Percentiles rank a stretch among this genome's conserved stretches.
phyloP scores from a whole-genome alignment of 108 stramenopile genomes.

The Epithemia pelagica region DNA sequence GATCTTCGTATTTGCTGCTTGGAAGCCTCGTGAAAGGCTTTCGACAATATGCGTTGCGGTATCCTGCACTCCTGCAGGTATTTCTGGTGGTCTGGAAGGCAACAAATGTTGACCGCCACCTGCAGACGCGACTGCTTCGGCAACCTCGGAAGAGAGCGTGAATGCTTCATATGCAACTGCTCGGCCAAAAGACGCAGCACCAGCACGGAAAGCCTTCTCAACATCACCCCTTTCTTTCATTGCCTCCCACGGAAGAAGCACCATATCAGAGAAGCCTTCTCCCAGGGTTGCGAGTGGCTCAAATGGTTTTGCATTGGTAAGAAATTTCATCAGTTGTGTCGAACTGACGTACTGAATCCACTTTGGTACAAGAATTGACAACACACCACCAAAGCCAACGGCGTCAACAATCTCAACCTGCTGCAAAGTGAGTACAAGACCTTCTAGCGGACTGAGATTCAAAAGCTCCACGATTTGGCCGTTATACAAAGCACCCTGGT shows the following conservation, averaged over 20 bases:
- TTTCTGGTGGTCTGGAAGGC: constrained; percentile 45
- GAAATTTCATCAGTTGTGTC: constrained; percentile 81
- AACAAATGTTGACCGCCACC: constrained; percentile 25
- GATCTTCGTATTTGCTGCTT: constrained; percentile 75
- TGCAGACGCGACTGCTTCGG: constrained; percentile 53
- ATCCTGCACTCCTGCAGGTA: constrained; percentile 42
- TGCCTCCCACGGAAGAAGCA: constrained; percentile 64
- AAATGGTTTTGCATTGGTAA: constrained; percentile 65
- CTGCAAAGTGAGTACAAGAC: constrained; percentile 66
- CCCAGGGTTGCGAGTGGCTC: constrained; percentile 62
- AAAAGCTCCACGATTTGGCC: constrained; percentile 73
- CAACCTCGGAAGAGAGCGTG: constrained; percentile 51
- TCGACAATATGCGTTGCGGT: constrained; percentile 47
- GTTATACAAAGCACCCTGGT: constrained; percentile 57
- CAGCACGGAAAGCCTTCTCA: constrained; percentile 43
- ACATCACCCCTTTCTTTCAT: constrained; percentile 47
- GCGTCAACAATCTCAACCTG: constrained; percentile 43
- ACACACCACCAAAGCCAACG: constrained; percentile 65
- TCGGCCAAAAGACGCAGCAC: constrained; percentile 54
- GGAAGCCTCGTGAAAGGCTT: constrained; percentile 59
- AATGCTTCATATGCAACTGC: constrained; percentile 65
- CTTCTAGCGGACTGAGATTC: constrained; percentile 78
- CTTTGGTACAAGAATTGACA: constrained; percentile 35
- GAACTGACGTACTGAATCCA: constrained; percentile 77
- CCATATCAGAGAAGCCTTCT: constrained; percentile 52